Conservation (phyloP, 169 alveolate genomes). For the Cryptosporidium meleagridis region DNA sequence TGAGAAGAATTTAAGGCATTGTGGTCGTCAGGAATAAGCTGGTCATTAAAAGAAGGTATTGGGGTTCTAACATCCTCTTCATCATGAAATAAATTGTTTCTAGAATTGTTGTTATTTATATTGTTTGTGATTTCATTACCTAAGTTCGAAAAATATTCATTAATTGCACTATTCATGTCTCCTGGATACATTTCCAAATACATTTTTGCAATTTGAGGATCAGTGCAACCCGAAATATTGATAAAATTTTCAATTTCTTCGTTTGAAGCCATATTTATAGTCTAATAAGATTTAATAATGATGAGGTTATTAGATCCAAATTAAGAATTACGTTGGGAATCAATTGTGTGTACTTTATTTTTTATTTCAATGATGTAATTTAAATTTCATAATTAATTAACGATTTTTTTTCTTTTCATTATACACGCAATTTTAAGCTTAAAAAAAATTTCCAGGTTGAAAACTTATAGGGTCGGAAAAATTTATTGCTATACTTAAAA, state of each 20-base stretch:
- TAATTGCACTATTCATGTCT: constrained; percentile 54
- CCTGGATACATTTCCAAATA: constrained; percentile 69
- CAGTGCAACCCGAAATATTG: constrained; percentile 30
- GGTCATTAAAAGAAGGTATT: constrained; percentile 72
- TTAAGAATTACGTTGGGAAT: background rate
- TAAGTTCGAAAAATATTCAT: constrained; percentile 52
- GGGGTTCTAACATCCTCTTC: constrained; percentile 56
- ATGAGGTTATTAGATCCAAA: background rate
- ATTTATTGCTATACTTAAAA: background rate
- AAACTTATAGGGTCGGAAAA: constrained; percentile 15
- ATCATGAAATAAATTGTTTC: background rate
- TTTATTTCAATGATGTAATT: background rate
- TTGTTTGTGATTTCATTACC: constrained; percentile 9
- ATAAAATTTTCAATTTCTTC: constrained; percentile 48
- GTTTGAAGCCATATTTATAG: constrained; percentile 10
- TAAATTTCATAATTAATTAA: background rate
- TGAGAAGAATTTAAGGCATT: background rate
- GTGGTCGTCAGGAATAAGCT: constrained; percentile 52
- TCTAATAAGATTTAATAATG: background rate
- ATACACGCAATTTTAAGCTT: background rate
- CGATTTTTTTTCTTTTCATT: background rate
- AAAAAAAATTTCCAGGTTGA: constrained; percentile 1
- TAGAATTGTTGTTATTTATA: background rate
- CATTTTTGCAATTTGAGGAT: constrained; percentile 9
- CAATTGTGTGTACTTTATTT: background rate